Conservation (phyloP, 768 basidiomycete genomes). For the Pleurotus salmoneostramineus region DNA sequence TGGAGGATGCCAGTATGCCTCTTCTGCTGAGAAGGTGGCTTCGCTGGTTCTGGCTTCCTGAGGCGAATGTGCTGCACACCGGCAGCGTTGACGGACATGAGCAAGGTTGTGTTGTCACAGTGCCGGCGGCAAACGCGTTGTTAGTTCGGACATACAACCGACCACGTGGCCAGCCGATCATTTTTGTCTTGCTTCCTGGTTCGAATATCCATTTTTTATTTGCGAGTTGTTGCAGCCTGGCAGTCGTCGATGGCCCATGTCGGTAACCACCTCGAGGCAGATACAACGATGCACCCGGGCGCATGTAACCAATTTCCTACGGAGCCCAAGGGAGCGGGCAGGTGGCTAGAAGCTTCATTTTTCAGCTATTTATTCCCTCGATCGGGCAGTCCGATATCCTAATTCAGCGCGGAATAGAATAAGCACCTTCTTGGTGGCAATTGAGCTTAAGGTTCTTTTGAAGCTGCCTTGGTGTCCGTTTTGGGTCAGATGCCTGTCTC, state of each 20-base stretch:
- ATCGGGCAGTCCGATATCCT: not conserved
- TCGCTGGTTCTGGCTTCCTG: not conserved
- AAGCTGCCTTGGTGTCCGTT: conserved; percentile 5
- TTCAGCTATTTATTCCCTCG: not conserved
- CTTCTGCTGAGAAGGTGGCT: not conserved
- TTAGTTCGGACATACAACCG: conserved; percentile 15
- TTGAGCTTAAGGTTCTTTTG: conserved; percentile 4
- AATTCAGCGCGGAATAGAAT: not conserved
- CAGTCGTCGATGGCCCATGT: not conserved
- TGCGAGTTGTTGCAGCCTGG: too few relatives aligned
- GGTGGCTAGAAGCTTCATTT: not conserved
- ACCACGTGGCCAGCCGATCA: conserved; percentile 4
- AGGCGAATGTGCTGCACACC: conserved; percentile 15
- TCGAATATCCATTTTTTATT: not conserved
- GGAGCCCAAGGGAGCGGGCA: too few relatives aligned
- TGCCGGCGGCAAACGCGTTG: conserved; percentile 10
- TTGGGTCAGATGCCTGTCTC: conserved; percentile 1
- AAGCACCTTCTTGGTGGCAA: conserved; percentile 1
- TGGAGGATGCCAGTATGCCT: conserved; percentile 2
- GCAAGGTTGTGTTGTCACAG: not conserved
- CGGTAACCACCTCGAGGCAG: conserved; percentile 6
- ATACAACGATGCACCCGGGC: not conserved
- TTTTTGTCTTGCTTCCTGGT: conserved; percentile 4
- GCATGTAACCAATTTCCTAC: too few relatives aligned
- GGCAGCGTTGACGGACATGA: conserved; percentile 6